Conservation (phyloP, 2,329 filamentous ascomycete genomes). For the Trichoderma atrobrunneum region DNA sequence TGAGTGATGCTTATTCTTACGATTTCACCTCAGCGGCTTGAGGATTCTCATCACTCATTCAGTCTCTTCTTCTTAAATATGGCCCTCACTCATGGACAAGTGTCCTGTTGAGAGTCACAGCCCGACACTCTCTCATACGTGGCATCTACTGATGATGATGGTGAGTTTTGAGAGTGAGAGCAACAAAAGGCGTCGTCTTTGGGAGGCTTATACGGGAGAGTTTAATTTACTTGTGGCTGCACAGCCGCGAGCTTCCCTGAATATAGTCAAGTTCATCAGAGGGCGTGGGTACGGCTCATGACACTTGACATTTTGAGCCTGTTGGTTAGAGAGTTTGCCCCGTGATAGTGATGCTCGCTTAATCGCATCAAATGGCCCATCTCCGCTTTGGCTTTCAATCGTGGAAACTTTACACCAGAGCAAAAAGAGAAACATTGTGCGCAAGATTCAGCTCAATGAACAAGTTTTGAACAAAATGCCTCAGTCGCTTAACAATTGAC, state of each 20-base stretch:
- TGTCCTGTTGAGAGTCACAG: neutral
- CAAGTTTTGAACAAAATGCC: neutral
- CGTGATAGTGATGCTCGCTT: neutral
- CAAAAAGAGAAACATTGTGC: neutral
- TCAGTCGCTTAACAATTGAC: neutral
- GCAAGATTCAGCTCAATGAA: neutral
- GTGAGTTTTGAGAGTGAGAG: neutral
- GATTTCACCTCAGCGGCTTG: neutral
- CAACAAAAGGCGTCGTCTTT: neutral
- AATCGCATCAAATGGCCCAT: neutral
- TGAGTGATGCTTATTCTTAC: neutral
- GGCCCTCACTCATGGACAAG: neutral
- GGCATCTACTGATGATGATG: neutral
- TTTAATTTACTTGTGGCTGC: neutral
- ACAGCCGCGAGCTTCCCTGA: neutral
- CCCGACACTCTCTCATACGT: slow-evolving; percentile 1
- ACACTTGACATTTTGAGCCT: neutral
- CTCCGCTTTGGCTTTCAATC: neutral
- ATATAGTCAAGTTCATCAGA: neutral
- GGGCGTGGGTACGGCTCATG: neutral
- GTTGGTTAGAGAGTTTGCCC: neutral
- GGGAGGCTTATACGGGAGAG: neutral
- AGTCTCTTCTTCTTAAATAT: neutral
- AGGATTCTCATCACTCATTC: neutral
- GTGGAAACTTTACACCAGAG: neutral